Conservation (phyloP, 441 rosid genomes). For the Lepidium campestre region DNA sequence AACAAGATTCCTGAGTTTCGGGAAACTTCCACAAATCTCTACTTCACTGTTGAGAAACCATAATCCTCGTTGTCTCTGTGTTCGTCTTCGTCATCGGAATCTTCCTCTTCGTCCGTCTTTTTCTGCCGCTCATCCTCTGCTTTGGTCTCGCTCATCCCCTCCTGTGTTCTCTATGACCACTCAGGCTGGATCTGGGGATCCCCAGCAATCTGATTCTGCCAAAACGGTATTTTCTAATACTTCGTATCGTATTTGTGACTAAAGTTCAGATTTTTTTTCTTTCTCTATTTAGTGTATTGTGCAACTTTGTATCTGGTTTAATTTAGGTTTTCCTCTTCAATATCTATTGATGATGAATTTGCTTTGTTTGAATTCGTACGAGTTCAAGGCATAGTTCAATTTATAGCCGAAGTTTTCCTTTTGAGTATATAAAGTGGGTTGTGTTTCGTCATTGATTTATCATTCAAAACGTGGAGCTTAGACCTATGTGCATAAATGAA, state of each 20-base stretch:
- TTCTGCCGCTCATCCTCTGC: constrained; percentile 31
- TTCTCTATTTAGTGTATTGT: not conserved
- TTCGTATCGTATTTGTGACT: not conserved
- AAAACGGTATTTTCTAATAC: constrained; percentile 41
- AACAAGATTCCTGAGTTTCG: constrained; percentile 30
- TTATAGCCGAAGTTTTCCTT: not conserved
- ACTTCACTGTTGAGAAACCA: not conserved
- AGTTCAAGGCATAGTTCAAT: too few species aligned
- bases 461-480: not conserved
- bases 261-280: not conserved
- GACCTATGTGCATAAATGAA: not conserved
- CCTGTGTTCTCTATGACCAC: constrained; percentile 34
- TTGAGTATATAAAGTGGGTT: not conserved
- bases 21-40: constrained; percentile 12
- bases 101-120: constrained; percentile 26
- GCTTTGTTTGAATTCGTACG: not conserved
- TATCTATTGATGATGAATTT: not conserved
- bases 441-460: not conserved
- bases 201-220: constrained; percentile 35
- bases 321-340: not conserved
- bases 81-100: constrained; percentile 23
- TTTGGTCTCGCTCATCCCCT: constrained; percentile 30
- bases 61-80: constrained; percentile 29
- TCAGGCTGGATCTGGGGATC: constrained; percentile 24
- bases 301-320: not conserved